Conservation (phyloP, 1,284 basidiomycete species). For the Boletus mariae region DNA sequence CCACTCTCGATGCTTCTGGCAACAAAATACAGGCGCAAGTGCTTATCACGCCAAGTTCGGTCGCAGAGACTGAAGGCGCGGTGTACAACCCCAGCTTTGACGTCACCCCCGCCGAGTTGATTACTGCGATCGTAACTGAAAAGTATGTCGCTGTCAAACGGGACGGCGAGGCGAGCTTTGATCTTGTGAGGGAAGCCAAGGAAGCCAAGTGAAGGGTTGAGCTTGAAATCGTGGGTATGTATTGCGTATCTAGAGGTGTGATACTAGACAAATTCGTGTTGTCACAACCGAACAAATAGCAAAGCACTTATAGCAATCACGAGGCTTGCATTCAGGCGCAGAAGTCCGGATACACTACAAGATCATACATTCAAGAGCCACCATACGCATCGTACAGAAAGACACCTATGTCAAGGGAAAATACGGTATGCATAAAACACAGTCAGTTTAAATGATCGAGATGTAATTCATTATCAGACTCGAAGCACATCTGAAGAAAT, state of each 20-base stretch:
- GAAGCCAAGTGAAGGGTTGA: constrained; percentile 1
- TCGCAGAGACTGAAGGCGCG: constrained; percentile 40
- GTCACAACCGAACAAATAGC: too few relatives aligned
- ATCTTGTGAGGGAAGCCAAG: constrained; percentile 36
- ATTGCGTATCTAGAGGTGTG: not conserved
- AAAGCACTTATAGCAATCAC: too few relatives aligned
- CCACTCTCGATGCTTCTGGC: constrained; percentile 38
- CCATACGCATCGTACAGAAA: too few relatives aligned
- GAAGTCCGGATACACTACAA: too few relatives aligned
- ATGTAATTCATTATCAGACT: too few relatives aligned
- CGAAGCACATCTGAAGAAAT: too few relatives aligned
- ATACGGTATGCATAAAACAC: too few relatives aligned
- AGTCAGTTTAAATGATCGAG: too few relatives aligned
- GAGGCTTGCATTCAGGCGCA: too few relatives aligned
- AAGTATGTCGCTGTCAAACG: constrained; percentile 76
- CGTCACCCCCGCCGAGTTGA: constrained; percentile 83
- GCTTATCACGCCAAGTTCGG: constrained; percentile 67
- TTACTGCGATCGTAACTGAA: constrained; percentile 85
- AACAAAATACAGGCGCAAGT: constrained; percentile 60
- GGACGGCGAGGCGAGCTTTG: constrained; percentile 49
- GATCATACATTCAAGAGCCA: too few relatives aligned
- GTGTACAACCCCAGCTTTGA: constrained; percentile 93
- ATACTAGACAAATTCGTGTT: not conserved
- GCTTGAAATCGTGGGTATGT: not conserved
- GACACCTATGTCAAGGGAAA: too few relatives aligned